A percentile compares a stretch with the other conserved stretches of the same genome.
phyloP scores from a whole-genome alignment of 1,139 yeast genomes.

The Meyerozyma sp. region DNA sequence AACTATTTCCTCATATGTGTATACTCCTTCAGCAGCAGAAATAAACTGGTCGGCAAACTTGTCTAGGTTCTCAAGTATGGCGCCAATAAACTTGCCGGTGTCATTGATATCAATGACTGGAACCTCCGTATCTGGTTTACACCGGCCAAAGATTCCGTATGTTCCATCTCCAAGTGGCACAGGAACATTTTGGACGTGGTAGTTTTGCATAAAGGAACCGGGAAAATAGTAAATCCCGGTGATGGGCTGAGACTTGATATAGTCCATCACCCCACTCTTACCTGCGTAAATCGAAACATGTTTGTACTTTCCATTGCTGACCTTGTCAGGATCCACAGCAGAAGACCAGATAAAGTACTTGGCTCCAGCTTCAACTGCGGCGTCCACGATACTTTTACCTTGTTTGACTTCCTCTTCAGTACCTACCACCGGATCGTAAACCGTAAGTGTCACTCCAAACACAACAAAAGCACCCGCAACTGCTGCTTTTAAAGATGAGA shows the following conservation, averaged over 20 bases:
- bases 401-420: neutral
- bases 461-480: neutral
- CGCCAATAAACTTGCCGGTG: slow-evolving; percentile 1
- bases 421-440: neutral
- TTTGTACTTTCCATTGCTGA: neutral
- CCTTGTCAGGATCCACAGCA: neutral
- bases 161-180: neutral
- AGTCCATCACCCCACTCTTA: neutral
- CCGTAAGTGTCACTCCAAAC: neutral
- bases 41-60: neutral
- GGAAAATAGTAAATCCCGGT: neutral
- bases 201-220: neutral
- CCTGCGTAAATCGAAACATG: neutral
- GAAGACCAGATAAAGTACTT: slow-evolving; percentile 1
- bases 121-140: neutral
- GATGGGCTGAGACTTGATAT: neutral
- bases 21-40: neutral
- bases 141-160: neutral
- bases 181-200: neutral
- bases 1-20: neutral
- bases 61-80: neutral
- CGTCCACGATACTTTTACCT: slow-evolving; percentile 1
- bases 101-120: neutral
- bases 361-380: neutral
- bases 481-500: neutral